These are phyloP conservation scores for Aurantiochytrium sp. DNA, from an alignment of 108 stramenopile genomes.

Conservation along the genomic window DNA sequence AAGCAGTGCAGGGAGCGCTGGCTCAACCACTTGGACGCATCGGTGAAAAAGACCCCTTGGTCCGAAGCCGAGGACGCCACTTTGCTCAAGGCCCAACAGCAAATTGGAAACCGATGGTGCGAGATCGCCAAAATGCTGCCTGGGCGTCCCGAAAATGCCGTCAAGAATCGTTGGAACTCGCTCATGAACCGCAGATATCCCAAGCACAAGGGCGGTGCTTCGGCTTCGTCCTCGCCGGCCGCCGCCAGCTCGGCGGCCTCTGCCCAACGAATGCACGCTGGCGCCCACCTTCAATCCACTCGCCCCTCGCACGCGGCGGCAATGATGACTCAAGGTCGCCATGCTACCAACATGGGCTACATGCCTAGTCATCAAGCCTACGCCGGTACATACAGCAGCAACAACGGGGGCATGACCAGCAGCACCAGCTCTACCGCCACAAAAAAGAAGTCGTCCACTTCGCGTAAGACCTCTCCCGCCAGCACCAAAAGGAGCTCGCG, in stretches of 20 bases:
- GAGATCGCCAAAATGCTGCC: slow-evolving; percentile 60
- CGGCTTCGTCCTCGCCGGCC: background rate
- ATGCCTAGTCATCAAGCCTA: too few relatives aligned
- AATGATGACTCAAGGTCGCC: too few relatives aligned
- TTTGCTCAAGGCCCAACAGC: background rate
- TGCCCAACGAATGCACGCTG: too few relatives aligned
- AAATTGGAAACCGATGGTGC: slow-evolving; percentile 49
- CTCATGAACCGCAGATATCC: slow-evolving; percentile 59
- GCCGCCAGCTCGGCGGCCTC: background rate
- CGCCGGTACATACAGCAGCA: background rate
- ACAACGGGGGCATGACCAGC: background rate
- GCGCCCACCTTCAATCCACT: too few relatives aligned
- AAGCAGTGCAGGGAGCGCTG: slow-evolving; percentile 35
- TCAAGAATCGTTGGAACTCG: slow-evolving; percentile 57
- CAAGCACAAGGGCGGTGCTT: background rate
- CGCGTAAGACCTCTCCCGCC: background rate
- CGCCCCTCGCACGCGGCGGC: too few relatives aligned
- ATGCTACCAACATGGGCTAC: too few relatives aligned
- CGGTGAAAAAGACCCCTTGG: slow-evolving; percentile 24
- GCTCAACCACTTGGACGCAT: slow-evolving; percentile 33
- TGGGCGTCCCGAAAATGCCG: slow-evolving; percentile 56
- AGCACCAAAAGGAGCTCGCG: background rate
- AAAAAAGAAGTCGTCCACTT: background rate
- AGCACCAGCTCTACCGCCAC: background rate
- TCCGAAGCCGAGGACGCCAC: slow-evolving; percentile 25